Evolutionary conservation across 2,329 filamentous ascomycete species (phyloP).

Genomic region (Fusarium buharicum): DNA sequence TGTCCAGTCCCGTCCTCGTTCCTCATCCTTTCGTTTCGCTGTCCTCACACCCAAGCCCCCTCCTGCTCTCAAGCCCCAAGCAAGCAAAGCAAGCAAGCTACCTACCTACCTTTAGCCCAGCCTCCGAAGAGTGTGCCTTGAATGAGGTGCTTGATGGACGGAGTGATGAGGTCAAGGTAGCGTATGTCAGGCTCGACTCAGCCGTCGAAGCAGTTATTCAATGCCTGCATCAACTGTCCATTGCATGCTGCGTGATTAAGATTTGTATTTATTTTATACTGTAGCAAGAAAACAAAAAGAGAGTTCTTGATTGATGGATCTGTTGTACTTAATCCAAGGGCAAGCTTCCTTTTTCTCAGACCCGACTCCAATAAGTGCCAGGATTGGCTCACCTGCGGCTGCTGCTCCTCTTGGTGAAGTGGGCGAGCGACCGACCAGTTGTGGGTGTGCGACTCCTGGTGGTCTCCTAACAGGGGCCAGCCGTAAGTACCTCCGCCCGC

Average conservation of each 20-base stretch:
- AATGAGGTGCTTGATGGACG: constrained; percentile 25
- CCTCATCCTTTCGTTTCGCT: constrained; percentile 5
- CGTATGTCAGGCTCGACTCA: constrained; percentile 10
- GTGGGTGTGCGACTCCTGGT: constrained; percentile 34
- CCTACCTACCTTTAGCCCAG: constrained; percentile 29
- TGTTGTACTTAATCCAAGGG: background rate
- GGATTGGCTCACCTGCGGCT: constrained; percentile 18
- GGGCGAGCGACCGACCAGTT: constrained; percentile 10
- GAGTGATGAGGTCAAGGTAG: constrained; percentile 34
- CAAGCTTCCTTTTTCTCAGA: constrained; percentile 21
- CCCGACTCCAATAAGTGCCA: constrained; percentile 12
- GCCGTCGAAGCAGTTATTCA: background rate
- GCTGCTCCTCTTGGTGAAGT: constrained; percentile 13
- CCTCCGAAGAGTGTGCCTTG: constrained; percentile 39
- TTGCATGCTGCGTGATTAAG: no score
- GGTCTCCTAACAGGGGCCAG: constrained; percentile 37
- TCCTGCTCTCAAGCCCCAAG: constrained; percentile 30
- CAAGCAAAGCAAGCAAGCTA: constrained; percentile 22
- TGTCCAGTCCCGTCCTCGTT: background rate
- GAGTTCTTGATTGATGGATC: constrained; percentile 8
- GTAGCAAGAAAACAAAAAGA: constrained; percentile 5
- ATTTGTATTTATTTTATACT: no score
- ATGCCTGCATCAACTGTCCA: background rate
- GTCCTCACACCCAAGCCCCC: constrained; percentile 36
- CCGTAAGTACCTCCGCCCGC: constrained; percentile 33